Percentiles rank a stretch among this genome's conserved stretches.
Evolutionary conservation across 176 grass and related monocot genomes (phyloP).

Genomic region (Rhynchospora pubera): DNA sequence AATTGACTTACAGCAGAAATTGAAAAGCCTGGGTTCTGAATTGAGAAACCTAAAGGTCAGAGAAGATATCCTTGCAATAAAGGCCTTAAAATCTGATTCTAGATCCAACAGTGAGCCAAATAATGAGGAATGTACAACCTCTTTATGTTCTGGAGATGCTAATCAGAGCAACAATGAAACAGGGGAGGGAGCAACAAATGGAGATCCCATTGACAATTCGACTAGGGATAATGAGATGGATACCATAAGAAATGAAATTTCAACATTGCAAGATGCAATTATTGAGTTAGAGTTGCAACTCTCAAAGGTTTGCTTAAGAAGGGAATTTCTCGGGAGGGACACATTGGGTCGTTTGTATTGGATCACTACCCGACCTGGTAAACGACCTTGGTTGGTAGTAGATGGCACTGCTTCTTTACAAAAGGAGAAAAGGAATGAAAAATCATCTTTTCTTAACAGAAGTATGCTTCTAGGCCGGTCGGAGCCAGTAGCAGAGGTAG

Average conservation of each 20-base stretch:
- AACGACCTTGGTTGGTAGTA: slow-evolving; percentile 61
- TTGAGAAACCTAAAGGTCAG: slow-evolving; percentile 73
- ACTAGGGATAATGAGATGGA: slow-evolving; percentile 52
- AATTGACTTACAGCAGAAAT: slow-evolving; percentile 80
- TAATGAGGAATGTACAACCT: slow-evolving; percentile 30
- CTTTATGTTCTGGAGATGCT: slow-evolving; percentile 35
- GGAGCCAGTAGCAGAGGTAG: slow-evolving; percentile 47
- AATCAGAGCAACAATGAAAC: slow-evolving; percentile 41
- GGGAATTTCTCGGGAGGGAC: slow-evolving; percentile 88
- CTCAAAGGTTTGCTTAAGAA: slow-evolving; percentile 61
- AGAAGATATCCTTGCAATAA: slow-evolving; percentile 42
- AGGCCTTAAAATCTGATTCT: slow-evolving; percentile 28
- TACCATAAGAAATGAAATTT: slow-evolving; percentile 56
- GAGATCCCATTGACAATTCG: slow-evolving; percentile 44
- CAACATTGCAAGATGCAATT: slow-evolving; percentile 70
- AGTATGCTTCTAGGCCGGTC: slow-evolving; percentile 21
- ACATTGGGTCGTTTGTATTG: slow-evolving; percentile 78
- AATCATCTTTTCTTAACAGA: slow-evolving; percentile 34
- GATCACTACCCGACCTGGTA: slow-evolving; percentile 68
- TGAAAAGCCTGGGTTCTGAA: slow-evolving; percentile 51
- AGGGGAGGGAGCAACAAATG: slow-evolving; percentile 19
- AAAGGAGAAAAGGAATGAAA: slow-evolving; percentile 42
- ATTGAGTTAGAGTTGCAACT: slow-evolving; percentile 55
- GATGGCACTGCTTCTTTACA: slow-evolving; percentile 57
- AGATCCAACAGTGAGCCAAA: slow-evolving; percentile 16